Conservation (phyloP, 73 alveolate species). For the Tetrahymena thermophila region DNA sequence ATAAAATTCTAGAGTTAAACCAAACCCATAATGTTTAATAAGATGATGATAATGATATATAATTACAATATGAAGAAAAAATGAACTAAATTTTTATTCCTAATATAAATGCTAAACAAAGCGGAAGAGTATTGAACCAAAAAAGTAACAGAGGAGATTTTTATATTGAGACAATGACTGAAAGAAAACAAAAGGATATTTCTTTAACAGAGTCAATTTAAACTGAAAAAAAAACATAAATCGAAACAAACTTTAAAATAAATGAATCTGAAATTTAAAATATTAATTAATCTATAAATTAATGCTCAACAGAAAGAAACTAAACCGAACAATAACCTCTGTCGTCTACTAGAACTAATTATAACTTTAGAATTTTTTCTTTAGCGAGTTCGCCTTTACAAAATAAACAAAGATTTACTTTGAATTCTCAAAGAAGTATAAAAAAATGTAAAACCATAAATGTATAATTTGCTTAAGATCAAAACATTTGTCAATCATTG, state of each 20-base stretch:
- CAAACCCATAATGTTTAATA: too few species aligned
- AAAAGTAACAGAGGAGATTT: neutral
- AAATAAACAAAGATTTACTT: neutral
- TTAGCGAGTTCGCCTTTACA: neutral
- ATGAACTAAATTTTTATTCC: neutral
- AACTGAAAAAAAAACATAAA: neutral
- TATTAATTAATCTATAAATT: neutral
- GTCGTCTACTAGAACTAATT: neutral
- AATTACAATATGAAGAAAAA: neutral
- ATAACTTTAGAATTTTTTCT: neutral
- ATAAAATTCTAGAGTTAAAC: too few species aligned
- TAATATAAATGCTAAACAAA: neutral
- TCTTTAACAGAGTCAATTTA: neutral
- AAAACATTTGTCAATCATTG: too few species aligned
- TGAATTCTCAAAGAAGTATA: neutral
- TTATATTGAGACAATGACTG: neutral
- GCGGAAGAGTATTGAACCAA: neutral
- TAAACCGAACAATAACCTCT: neutral
- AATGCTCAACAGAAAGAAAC: neutral
- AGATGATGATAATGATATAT: too few species aligned
- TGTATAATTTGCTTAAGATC: too few species aligned
- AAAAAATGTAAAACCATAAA: neutral
- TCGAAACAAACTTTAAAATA: neutral
- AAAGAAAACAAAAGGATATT: neutral
- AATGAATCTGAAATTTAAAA: neutral